Conservation (phyloP, 176 grass and related monocot species). For the Microstegium vimineum region DNA sequence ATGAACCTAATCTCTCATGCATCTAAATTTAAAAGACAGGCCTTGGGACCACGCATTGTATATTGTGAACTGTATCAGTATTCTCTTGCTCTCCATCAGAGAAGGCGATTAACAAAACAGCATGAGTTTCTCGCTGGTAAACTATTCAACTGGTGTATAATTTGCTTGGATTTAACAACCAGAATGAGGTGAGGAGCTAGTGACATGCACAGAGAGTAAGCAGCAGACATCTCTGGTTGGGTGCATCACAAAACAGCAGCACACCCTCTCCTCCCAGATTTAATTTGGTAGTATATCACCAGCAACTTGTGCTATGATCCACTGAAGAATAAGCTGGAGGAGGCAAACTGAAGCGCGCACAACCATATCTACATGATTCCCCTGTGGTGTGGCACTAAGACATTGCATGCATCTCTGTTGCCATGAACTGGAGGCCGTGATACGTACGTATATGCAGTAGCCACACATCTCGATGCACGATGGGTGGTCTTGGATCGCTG, state of each 20-base stretch:
- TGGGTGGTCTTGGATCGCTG: neutral
- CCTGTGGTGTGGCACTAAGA: neutral
- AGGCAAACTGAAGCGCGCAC: neutral
- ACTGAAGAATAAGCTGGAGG: neutral
- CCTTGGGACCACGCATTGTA: neutral
- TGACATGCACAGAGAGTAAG: neutral
- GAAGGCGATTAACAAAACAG: neutral
- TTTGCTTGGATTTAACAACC: neutral
- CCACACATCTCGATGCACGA: neutral
- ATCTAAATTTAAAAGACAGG: neutral
- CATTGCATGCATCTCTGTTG: neutral
- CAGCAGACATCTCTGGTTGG: neutral
- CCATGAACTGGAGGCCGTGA: neutral
- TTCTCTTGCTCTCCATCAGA: neutral
- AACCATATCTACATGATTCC: slow-evolving; percentile 5
- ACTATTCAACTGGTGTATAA: neutral
- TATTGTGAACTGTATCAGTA: neutral
- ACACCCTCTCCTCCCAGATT: neutral
- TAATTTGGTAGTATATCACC: slow-evolving; percentile 8
- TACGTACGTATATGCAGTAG: neutral
- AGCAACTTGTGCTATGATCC: slow-evolving; percentile 1
- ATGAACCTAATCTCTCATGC: neutral
- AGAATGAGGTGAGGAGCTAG: neutral
- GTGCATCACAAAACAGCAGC: neutral
- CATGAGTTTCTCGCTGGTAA: neutral